These are phyloP conservation scores for Kluyveromyces nonfermentans DNA, from an alignment of 805 yeast genomes.

Conservation along the genomic window DNA sequence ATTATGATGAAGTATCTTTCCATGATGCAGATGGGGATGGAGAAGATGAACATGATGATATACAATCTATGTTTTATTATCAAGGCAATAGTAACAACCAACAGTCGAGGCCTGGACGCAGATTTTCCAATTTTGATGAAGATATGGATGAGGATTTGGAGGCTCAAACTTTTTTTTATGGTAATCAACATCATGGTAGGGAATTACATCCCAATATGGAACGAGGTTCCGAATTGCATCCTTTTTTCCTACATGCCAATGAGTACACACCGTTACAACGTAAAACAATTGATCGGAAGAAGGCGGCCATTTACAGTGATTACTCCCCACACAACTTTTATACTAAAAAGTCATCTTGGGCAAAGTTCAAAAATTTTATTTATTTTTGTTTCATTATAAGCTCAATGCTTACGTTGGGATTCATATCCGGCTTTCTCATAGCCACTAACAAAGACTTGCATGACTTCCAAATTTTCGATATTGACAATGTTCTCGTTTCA, in stretches of 20 bases:
- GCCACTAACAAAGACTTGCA: conserved; percentile 82
- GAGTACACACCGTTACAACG: conserved; percentile 7
- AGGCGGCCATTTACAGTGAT: conserved; percentile 9
- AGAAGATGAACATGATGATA: conserved; percentile 19
- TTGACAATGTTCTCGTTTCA: conserved; percentile 66
- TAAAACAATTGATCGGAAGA: not conserved
- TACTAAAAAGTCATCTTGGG: conserved; percentile 26
- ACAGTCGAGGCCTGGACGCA: conserved; percentile 23
- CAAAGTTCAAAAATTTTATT: conserved; percentile 27
- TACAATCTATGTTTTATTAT: conserved; percentile 29
- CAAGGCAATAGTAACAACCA: conserved; percentile 16
- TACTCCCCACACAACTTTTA: conserved; percentile 44
- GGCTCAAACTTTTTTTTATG: conserved; percentile 3
- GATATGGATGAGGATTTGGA: conserved; percentile 13
- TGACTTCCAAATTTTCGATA: conserved; percentile 48
- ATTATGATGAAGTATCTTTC: conserved; percentile 7
- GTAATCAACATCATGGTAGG: not conserved
- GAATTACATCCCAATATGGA: not conserved
- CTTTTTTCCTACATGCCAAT: conserved; percentile 5
- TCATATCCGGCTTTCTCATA: conserved; percentile 70
- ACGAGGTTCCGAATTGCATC: not conserved
- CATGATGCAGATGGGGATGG: conserved; percentile 9
- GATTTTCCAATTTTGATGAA: conserved; percentile 26
- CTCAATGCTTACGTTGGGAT: conserved; percentile 58
- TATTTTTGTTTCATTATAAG: conserved; percentile 31